Conservation (phyloP, 2,329 filamentous ascomycete genomes). For the Zymoseptoria tritici region DNA sequence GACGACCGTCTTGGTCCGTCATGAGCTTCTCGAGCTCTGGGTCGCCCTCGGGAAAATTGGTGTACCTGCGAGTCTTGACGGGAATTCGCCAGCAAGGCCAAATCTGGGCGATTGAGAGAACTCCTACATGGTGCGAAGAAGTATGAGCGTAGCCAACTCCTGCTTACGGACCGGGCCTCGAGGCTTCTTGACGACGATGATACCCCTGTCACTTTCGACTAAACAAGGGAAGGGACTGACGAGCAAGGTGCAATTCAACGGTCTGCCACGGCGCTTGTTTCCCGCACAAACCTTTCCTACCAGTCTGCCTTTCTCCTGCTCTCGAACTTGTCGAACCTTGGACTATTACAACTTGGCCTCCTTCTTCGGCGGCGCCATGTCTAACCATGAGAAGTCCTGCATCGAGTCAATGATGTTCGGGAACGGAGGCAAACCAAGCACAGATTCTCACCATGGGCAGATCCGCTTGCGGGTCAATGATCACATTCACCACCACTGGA, state of each 20-base stretch:
- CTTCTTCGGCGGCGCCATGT: conserved; percentile 24
- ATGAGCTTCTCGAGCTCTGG: conserved; percentile 35
- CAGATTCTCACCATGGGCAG: conserved; percentile 20
- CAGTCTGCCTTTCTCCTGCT: background rate
- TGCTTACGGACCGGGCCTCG: background rate
- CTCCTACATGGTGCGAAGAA: too few relatives aligned
- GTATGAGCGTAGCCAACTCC: too few relatives aligned
- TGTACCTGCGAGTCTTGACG: conserved; percentile 26
- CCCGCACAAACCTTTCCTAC: background rate
- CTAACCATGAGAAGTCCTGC: conserved; percentile 27
- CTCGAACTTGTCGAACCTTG: background rate
- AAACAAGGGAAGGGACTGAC: background rate
- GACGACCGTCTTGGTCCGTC: conserved; percentile 37
- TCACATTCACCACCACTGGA: conserved; percentile 49
- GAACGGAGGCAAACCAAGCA: background rate
- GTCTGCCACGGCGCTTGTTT: background rate
- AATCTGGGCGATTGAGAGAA: too few relatives aligned
- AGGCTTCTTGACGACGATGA: background rate
- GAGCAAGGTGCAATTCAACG: background rate
- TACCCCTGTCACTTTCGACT: background rate
- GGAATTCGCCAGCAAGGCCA: too few relatives aligned
- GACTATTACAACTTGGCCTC: conserved; percentile 16
- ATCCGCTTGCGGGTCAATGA: conserved; percentile 40
- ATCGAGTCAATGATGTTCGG: conserved; percentile 8
- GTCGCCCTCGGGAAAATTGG: conserved; percentile 32